A percentile compares a stretch with the other conserved stretches of the same genome.
Evolutionary conservation across 768 basidiomycete species (phyloP).

Genomic region (Panaeolus cyanescens): DNA sequence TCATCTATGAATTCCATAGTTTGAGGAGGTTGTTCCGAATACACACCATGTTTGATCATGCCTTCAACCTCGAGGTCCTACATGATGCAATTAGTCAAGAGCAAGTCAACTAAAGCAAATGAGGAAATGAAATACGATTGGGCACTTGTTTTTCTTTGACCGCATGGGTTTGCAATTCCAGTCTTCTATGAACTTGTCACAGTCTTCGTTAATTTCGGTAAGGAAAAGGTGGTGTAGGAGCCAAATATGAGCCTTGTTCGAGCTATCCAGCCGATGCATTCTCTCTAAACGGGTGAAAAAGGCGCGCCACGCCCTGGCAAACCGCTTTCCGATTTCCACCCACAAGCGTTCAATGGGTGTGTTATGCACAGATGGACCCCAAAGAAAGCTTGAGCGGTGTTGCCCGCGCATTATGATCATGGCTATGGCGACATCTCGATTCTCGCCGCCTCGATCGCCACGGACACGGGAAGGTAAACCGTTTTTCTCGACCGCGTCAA

Average conservation of each 20-base stretch:
- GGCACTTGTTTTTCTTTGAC: too few species aligned
- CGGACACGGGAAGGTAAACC: constrained; percentile 27
- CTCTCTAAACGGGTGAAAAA: constrained; percentile 41
- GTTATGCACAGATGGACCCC: constrained; percentile 43
- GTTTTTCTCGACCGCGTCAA: constrained; percentile 18
- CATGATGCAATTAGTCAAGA: too few species aligned
- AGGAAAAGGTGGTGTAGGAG: constrained; percentile 45
- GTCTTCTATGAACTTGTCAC: constrained; percentile 27
- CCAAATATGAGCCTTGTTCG: constrained; percentile 47
- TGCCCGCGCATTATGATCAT: constrained; percentile 19
- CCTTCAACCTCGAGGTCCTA: too few species aligned
- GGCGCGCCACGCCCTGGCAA: constrained; percentile 39
- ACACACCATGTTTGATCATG: too few species aligned
- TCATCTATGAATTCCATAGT: too few species aligned
- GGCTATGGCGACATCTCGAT: constrained; percentile 19
- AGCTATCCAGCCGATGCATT: constrained; percentile 31
- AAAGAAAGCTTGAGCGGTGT: constrained; percentile 29
- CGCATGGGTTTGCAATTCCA: constrained; percentile 47
- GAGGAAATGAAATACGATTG: too few species aligned
- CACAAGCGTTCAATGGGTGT: constrained; percentile 45
- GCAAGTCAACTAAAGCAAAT: too few species aligned
- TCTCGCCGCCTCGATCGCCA: constrained; percentile 36
- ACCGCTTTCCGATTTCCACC: constrained; percentile 43
- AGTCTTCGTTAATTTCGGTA: constrained; percentile 36
- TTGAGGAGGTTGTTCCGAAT: too few species aligned